Evolutionary conservation across 768 basidiomycete genomes (phyloP).

Genomic region (Lentinula edodes): DNA sequence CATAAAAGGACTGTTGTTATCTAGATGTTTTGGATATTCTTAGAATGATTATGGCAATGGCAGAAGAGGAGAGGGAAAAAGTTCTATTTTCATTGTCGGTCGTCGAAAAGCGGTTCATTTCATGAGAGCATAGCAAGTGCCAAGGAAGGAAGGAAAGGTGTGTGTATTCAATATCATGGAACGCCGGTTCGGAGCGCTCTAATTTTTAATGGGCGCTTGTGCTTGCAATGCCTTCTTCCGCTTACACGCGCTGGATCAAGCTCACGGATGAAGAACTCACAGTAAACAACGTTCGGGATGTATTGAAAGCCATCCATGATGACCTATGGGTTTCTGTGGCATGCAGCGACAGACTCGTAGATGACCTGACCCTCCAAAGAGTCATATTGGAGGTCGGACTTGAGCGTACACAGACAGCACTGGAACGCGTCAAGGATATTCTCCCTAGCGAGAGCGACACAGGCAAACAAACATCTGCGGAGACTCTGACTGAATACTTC

Average conservation of each 20-base stretch:
- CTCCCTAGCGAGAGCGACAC: conserved; percentile 18
- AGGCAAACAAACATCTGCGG: conserved; percentile 12
- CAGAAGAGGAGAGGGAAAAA: background rate
- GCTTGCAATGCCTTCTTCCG: conserved; percentile 29
- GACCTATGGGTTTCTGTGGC: conserved; percentile 80
- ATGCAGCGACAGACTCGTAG: conserved; percentile 60
- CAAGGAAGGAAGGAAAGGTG: background rate
- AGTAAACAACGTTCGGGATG: conserved; percentile 35
- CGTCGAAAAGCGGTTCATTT: background rate
- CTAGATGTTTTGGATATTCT: background rate
- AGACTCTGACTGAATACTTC: conserved; percentile 49
- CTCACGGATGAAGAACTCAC: conserved; percentile 58
- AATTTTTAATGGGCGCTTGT: background rate
- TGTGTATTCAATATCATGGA: background rate
- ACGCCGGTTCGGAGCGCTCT: background rate
- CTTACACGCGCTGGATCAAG: conserved; percentile 47
- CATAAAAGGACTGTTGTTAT: background rate
- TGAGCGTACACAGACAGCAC: conserved; percentile 45
- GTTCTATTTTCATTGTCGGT: background rate
- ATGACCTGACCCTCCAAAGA: conserved; percentile 49
- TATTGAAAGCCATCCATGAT: conserved; percentile 49
- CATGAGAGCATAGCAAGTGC: background rate
- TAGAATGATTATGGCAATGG: background rate
- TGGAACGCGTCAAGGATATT: conserved; percentile 39
- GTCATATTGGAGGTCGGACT: conserved; percentile 61